These are phyloP conservation scores for Prunus padus DNA, from an alignment of 306 rosid genomes.

Conservation along the genomic window DNA sequence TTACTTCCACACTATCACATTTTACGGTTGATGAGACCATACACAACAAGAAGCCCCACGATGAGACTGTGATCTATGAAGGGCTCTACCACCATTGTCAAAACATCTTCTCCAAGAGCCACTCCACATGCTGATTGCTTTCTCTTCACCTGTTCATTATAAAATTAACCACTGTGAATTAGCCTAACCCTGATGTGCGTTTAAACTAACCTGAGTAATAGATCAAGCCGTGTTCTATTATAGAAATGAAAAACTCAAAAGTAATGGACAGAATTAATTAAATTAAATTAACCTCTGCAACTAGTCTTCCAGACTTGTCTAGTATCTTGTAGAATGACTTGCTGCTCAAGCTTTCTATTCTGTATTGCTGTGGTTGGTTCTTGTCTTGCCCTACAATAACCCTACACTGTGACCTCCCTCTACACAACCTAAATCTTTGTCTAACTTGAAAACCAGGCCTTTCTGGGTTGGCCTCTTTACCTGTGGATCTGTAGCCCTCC, in stretches of 20 bases:
- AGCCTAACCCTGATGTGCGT: neutral
- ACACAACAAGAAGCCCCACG: conserved; percentile 67
- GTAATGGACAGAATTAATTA: too few relatives aligned
- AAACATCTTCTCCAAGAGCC: conserved; percentile 67
- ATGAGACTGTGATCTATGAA: conserved; percentile 51
- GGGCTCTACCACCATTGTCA: conserved; percentile 72
- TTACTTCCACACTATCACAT: conserved; percentile 30
- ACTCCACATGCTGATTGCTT: conserved; percentile 60
- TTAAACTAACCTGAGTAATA: too few relatives aligned
- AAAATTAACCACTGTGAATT: neutral
- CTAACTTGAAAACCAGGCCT: conserved; percentile 50
- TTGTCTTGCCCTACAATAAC: conserved; percentile 49
- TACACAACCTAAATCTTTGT: conserved; percentile 33
- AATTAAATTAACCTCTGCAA: conserved; percentile 52
- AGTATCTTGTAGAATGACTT: conserved; percentile 50
- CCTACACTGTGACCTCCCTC: conserved; percentile 41
- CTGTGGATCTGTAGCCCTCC: conserved; percentile 58
- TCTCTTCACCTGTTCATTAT: conserved; percentile 48
- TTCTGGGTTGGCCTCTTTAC: conserved; percentile 29
- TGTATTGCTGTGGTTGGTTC: conserved; percentile 39
- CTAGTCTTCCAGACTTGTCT: conserved; percentile 44
- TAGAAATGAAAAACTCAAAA: too few relatives aligned
- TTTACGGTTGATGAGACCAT: conserved; percentile 49
- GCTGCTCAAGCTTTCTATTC: conserved; percentile 42
- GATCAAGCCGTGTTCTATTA: too few relatives aligned